Evolutionary conservation across 2,329 filamentous ascomycete species (phyloP).

Genomic region (Cladosporium austrohemisphaericum): DNA sequence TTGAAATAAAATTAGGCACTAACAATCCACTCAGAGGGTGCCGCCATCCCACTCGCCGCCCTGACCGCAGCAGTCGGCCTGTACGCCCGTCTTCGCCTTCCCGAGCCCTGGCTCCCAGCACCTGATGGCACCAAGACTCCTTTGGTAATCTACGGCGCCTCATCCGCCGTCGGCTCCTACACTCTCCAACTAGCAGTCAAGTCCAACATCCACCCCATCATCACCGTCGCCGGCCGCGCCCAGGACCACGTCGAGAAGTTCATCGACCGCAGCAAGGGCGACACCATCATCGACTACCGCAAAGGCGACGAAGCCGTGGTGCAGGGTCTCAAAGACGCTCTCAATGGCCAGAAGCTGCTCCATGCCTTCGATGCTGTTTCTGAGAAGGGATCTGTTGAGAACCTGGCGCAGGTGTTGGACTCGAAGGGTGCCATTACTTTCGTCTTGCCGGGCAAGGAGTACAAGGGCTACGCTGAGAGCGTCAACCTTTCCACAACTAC

Average conservation of each 20-base stretch:
- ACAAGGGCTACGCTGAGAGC: constrained; percentile 38
- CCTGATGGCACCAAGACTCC: constrained; percentile 23
- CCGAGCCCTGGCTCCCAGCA: constrained; percentile 38
- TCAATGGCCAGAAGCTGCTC: constrained; percentile 42
- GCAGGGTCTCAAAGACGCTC: constrained; percentile 41
- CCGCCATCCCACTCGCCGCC: constrained; percentile 45
- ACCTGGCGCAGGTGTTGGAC: constrained; percentile 45
- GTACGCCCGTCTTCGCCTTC: constrained; percentile 41
- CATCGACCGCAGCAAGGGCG: constrained; percentile 39
- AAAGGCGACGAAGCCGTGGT: constrained; percentile 52
- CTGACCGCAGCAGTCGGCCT: constrained; percentile 47
- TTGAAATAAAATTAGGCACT: too few species aligned
- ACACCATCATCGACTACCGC: constrained; percentile 52
- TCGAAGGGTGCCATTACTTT: constrained; percentile 36
- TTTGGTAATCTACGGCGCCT: constrained; percentile 41
- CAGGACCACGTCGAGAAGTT: constrained; percentile 35
- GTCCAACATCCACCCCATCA: constrained; percentile 41
- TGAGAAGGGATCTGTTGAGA: constrained; percentile 46
- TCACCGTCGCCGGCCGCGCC: constrained; percentile 40
- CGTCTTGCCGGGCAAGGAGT: constrained; percentile 34
- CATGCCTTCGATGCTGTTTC: constrained; percentile 58
- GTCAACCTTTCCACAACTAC: constrained; percentile 39
- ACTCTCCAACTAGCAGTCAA: constrained; percentile 39
- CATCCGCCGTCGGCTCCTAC: constrained; percentile 40
- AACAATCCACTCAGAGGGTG: constrained; percentile 35